A percentile compares a stretch with the other conserved stretches of the same genome.
Conservation (phyloP, 176 grass and related monocot genomes). For the Oryza brachyantha region DNA sequence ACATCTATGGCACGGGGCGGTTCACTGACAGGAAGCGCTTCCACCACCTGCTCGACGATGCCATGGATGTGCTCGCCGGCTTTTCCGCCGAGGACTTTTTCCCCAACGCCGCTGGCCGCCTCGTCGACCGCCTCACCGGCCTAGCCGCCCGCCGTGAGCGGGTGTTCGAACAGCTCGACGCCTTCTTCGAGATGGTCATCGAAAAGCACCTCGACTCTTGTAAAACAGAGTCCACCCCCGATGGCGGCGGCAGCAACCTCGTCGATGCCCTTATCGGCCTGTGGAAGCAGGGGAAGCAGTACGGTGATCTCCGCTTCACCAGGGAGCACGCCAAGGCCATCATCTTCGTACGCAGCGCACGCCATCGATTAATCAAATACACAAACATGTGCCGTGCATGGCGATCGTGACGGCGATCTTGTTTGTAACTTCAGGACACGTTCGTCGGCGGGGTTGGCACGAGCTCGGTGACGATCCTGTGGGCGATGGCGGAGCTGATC, state of each 20-base stretch:
- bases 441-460: constrained; percentile 19
- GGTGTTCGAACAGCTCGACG: constrained; percentile 27
- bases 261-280: constrained; percentile 27
- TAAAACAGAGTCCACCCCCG: neutral
- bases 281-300: neutral
- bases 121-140: constrained; percentile 14
- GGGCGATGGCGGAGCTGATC: constrained; percentile 42
- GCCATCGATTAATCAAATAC: too few relatives aligned
- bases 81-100: constrained; percentile 41
- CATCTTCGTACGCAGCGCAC: constrained; percentile 8
- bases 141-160: constrained; percentile 7
- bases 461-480: constrained; percentile 30
- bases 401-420: neutral
- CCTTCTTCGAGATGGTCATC: constrained; percentile 33
- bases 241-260: constrained; percentile 1
- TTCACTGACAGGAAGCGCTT: constrained; percentile 23
- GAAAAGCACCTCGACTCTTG: constrained; percentile 11
- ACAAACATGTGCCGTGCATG: too few relatives aligned
- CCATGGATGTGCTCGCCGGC: neutral
- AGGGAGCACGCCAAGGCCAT: constrained; percentile 37
- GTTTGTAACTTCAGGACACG: constrained; percentile 1
- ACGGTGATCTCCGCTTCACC: neutral
- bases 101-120: constrained; percentile 5
- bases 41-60: constrained; percentile 25
- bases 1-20: constrained; percentile 27